Percentiles rank a stretch among this genome's conserved stretches.
Evolutionary conservation across 2,329 filamentous ascomycete species (phyloP).

Genomic region (Fusarium illudens): DNA sequence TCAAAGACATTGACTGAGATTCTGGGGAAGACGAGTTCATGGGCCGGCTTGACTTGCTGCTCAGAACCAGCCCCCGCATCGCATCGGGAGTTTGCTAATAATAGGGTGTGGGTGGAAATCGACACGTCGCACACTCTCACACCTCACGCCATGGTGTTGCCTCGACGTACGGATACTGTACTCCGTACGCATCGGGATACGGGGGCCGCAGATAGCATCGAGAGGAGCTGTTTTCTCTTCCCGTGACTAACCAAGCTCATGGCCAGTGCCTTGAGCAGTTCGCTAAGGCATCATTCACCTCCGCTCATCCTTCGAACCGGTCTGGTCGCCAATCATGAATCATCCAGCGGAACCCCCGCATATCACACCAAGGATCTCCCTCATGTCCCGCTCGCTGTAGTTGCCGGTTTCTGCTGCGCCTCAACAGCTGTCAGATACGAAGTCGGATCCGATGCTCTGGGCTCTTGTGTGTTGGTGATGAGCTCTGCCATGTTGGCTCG

Average conservation of each 20-base stretch:
- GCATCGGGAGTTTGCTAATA: slow-evolving; percentile 29
- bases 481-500: neutral
- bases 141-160: slow-evolving; percentile 23
- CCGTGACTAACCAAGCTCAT: neutral
- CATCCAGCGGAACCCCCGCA: neutral
- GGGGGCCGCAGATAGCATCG: neutral
- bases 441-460: neutral
- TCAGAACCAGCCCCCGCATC: slow-evolving; percentile 19
- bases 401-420: slow-evolving; percentile 1
- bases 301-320: neutral
- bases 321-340: neutral
- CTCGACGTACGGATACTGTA: too few species aligned
- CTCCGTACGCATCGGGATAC: neutral
- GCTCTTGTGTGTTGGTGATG: neutral
- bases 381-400: neutral
- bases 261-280: neutral
- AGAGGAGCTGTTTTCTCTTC: neutral
- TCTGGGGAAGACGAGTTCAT: neutral
- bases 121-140: slow-evolving; percentile 25
- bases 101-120: slow-evolving; percentile 23
- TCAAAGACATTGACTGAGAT: neutral
- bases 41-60: slow-evolving; percentile 1
- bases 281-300: neutral
- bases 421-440: slow-evolving; percentile 9
- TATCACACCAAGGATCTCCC: neutral